Base-by-base conservation (phyloP, 805 yeast species). In the Yamadazyma ubonensis region DNA sequence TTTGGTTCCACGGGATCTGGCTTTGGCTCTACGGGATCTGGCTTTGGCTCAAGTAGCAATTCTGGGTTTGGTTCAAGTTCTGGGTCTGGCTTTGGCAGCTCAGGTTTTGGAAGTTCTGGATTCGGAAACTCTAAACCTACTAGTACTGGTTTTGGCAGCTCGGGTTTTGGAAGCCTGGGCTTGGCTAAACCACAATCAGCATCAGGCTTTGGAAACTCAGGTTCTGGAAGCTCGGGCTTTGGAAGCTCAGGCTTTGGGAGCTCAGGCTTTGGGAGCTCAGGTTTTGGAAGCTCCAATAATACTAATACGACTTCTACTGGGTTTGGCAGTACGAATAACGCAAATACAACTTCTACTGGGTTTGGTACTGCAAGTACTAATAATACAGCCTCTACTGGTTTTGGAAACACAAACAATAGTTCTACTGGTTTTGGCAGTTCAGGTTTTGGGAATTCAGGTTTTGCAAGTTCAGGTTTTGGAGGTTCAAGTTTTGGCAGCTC, bases 21-120 rank as follows among this genome's bases (percentile, higher is more conserved):
- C 18, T 32, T 32, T 16, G 36, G 36, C 9, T 21, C 23, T 21
- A 21, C 23, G 16, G 19, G 25, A 23, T 10, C 26, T 5, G 35
- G 35, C 25, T 20, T 31, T 20, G 36, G 36, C 18, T 4, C 36
- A 9, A 23, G 27, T 6, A 18, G 9, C 18, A 20, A 10, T 11
- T 18, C 14, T 12, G 25, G 15, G 11, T 21, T 48, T 17, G 28
- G 36, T 12, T 29, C 55, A 12, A 46, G 51, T 2, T 48, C 52
- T 38, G 53, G 53, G 12, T 23, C 47, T 9, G 55, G 51, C 3
- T 52, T 49, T 38, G 56, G 54, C 0, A 34, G 39, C 18, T 37
- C 53, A 3, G 37, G 46, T 4, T 46, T 41, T 37, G 51, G 51
- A 12, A 10, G 16, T n/a, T 6, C 29, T 34, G 37, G 34, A 10